Evolutionary conservation across 2,329 filamentous ascomycete species (phyloP).

Genomic region (Cyphellophora attinorum): DNA sequence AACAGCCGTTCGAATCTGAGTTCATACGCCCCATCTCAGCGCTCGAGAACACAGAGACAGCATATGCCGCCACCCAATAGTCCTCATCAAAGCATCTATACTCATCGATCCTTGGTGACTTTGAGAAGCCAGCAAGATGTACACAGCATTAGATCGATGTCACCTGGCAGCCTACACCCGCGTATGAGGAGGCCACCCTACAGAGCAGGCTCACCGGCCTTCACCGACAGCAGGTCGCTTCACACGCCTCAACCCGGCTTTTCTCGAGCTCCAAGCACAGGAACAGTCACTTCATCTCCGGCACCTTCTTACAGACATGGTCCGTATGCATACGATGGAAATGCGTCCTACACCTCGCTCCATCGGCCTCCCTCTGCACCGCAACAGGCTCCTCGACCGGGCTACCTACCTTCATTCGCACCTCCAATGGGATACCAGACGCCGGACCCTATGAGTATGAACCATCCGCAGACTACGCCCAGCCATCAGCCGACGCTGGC

Average conservation of each 20-base stretch:
- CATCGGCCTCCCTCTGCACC: conserved; percentile 14
- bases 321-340: conserved; percentile 9
- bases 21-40: conserved; percentile 9
- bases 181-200: conserved; percentile 5
- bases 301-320: conserved; percentile 5
- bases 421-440: conserved; percentile 14
- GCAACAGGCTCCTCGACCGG: too few species aligned
- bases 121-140: conserved; percentile 13
- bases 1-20: conserved; percentile 10
- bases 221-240: conserved; percentile 10
- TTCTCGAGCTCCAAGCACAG: conserved; percentile 10
- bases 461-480: background rate
- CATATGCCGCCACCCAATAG: conserved; percentile 3
- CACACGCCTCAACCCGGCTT: conserved; percentile 6
- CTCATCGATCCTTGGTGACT: conserved; percentile 16
- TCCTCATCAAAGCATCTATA: conserved; percentile 9
- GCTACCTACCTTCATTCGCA: conserved; percentile 13
- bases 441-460: conserved; percentile 9
- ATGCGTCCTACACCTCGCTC: conserved; percentile 14
- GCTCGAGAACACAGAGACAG: conserved; percentile 6
- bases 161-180: conserved; percentile 7
- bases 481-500: too few species aligned
- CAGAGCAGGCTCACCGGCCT: conserved; percentile 12
- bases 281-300: conserved; percentile 16
- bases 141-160: conserved; percentile 12